Conservation (phyloP, 2,329 filamentous ascomycete genomes). For the Colletotrichum nymphaeae region DNA sequence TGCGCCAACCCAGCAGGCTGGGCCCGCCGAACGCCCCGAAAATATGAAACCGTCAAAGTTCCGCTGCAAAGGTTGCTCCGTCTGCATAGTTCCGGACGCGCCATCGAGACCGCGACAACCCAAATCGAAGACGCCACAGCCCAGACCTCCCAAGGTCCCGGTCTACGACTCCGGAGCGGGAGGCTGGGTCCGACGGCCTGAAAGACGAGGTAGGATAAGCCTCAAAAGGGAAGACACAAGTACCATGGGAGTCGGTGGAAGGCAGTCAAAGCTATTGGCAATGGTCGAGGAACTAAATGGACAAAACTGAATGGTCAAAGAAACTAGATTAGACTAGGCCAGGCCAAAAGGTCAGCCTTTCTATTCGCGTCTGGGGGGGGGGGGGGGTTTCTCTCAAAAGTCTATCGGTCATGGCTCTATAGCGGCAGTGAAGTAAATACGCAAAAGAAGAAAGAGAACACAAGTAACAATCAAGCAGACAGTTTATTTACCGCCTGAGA, state of each 20-base stretch:
- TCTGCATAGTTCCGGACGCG: too few relatives aligned
- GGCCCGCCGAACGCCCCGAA: too few relatives aligned
- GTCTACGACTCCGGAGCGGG: not conserved
- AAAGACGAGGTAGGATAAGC: not conserved
- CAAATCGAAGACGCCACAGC: too few relatives aligned
- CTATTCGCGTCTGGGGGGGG: not conserved
- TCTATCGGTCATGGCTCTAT: slow-evolving; percentile 23
- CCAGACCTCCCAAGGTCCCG: not conserved
- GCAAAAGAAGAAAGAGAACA: not conserved
- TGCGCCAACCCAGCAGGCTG: too few relatives aligned
- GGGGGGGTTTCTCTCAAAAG: not conserved
- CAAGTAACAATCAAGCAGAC: not conserved
- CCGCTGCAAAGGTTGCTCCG: too few relatives aligned
- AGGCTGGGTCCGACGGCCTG: not conserved
- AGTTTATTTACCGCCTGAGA: slow-evolving; percentile 55
- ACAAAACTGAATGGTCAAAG: too few relatives aligned
- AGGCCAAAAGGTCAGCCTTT: not conserved
- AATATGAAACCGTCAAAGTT: not conserved
- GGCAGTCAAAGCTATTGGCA: too few relatives aligned
- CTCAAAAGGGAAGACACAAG: not conserved
- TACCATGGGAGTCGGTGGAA: too few relatives aligned
- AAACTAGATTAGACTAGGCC: not conserved
- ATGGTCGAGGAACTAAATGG: too few relatives aligned
- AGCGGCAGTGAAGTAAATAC: not conserved
- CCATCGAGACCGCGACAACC: too few relatives aligned